A percentile compares a stretch with the other conserved stretches of the same genome.
These are phyloP conservation scores for Amesomyces nigricolor DNA, from an alignment of 2,329 filamentous ascomycete species.

Conservation along the genomic window DNA sequence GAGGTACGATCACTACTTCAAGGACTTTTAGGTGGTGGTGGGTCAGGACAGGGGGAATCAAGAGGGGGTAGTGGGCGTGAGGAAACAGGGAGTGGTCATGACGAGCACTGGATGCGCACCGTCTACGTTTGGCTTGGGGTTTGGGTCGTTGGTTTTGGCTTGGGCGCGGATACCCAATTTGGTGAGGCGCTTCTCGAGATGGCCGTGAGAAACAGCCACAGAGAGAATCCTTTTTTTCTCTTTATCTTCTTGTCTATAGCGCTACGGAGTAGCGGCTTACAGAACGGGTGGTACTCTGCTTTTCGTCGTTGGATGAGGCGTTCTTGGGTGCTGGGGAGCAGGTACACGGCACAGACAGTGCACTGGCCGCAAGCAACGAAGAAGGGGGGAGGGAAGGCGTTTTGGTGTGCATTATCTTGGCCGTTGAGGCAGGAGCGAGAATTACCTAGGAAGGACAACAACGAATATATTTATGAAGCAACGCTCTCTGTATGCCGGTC, in stretches of 20 bases:
- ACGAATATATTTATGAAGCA: too few species aligned
- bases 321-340: background rate
- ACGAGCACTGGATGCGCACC: too few species aligned
- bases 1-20: constrained; percentile 66
- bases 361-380: background rate
- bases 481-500: too few species aligned
- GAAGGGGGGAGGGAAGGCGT: too few species aligned
- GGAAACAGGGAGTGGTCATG: background rate
- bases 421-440: too few species aligned
- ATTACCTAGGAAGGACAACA: too few species aligned
- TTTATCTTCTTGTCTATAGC: background rate
- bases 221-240: background rate
- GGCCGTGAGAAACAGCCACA: background rate
- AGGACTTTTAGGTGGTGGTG: constrained; percentile 53
- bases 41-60: background rate
- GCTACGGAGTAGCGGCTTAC: background rate
- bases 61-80: background rate
- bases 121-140: background rate
- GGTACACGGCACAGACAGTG: background rate
- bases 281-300: constrained; percentile 1
- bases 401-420: too few species aligned
- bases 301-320: background rate
- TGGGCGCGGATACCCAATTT: constrained; percentile 3
- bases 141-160: background rate
- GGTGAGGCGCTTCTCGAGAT: background rate